Evolutionary conservation across 345 rosid genomes (phyloP).

Genomic region (Geranium brycei): DNA sequence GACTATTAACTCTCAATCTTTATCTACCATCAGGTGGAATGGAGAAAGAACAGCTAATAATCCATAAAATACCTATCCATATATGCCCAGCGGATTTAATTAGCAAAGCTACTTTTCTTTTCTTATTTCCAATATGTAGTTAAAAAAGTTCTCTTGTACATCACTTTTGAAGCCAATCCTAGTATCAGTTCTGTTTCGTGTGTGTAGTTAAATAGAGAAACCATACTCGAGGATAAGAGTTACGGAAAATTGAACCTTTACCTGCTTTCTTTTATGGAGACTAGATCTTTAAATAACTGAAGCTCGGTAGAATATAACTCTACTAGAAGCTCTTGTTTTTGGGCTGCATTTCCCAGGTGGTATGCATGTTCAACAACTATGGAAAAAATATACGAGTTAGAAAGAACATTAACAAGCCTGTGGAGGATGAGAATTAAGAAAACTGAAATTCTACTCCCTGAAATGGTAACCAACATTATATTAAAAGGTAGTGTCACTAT

Average conservation of each 20-base stretch:
- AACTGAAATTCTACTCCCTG: not conserved
- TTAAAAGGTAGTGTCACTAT: too few species aligned
- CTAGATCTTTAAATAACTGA: conserved; percentile 68
- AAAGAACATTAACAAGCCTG: conserved; percentile 1
- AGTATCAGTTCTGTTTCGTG: not conserved
- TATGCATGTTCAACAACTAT: conserved; percentile 80
- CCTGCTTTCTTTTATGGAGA: conserved; percentile 55
- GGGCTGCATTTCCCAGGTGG: conserved; percentile 56
- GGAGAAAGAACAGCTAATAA: too few species aligned
- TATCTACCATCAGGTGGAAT: too few species aligned
- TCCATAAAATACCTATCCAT: too few species aligned
- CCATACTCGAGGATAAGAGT: not conserved
- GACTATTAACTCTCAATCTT: too few species aligned
- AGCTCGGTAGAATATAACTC: conserved; percentile 87
- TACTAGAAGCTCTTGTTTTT: conserved; percentile 77
- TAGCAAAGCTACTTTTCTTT: not conserved
- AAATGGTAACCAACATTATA: not conserved
- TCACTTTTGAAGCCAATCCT: not conserved
- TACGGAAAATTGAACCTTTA: conserved; percentile 12
- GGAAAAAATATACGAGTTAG: conserved; percentile 8
- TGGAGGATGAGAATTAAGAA: not conserved
- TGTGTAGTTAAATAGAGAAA: not conserved
- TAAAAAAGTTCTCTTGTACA: not conserved
- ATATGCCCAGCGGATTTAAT: too few species aligned
- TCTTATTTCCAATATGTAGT: not conserved